Percentiles rank a stretch among this genome's conserved stretches.
phyloP scores from a whole-genome alignment of 495 filamentous ascomycete genomes.

The Hypomontagnella monticulosa region DNA sequence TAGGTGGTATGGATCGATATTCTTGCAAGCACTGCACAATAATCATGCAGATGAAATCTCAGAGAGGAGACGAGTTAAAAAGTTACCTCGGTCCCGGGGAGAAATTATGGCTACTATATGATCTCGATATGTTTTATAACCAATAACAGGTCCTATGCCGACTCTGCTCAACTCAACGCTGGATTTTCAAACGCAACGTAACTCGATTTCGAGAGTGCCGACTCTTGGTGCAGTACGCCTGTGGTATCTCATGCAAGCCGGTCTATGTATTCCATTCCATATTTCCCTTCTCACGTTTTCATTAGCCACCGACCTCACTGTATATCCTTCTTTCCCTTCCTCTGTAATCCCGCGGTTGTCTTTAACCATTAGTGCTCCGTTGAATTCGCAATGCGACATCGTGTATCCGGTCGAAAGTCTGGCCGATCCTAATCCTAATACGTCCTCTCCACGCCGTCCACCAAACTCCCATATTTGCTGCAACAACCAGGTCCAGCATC shows the following conservation, averaged over 20 bases:
- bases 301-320: background rate
- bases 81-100: too few species aligned
- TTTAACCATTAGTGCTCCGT: background rate
- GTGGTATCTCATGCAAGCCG: conserved; percentile 41
- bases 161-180: too few species aligned
- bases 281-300: background rate
- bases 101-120: too few species aligned
- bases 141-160: too few species aligned
- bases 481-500: conserved; percentile 93
- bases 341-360: background rate
- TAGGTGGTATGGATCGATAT: too few species aligned
- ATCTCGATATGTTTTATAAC: too few species aligned
- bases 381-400: background rate
- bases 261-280: conserved; percentile 16
- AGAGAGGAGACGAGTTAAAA: too few species aligned
- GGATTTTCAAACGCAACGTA: conserved; percentile 3
- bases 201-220: conserved; percentile 11
- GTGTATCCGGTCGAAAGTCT: too few species aligned
- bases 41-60: too few species aligned
- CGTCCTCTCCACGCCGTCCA: conserved; percentile 83
- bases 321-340: background rate
- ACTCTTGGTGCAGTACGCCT: conserved; percentile 8
- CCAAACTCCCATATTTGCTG: conserved; percentile 91
- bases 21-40: too few species aligned
- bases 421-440: conserved; percentile 35